Evolutionary conservation across 148 eudicot species (phyloP), one percentile per base, ranked within the genome.

Genomic region (Cornus florida): DNA sequence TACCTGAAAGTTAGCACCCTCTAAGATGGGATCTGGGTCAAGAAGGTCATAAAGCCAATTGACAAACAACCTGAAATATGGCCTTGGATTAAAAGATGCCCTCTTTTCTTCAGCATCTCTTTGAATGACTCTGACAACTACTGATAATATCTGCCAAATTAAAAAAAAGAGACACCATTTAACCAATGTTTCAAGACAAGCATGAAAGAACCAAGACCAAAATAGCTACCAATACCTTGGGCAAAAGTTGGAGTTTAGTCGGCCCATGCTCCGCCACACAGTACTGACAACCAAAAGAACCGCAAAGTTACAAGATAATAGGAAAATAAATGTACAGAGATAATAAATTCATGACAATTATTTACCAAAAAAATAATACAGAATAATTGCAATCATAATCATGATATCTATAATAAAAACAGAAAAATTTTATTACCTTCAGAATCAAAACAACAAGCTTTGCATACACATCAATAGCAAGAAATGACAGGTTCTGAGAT

Each of bases 1-100:
- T 83, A 93, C 97, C 97, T 91, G 97, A 75, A 93, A 80, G 79
- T 90, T 91, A 64, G 89, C 87, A 83, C 95, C 97, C 70, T 93
- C 97, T 53, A 84, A 84, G 60, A 84, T 85, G 33, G 95, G 84
- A 10, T 93, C 97, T 73, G 90, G 73, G 20, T 91, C 82, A 84
- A 89, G 80, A 68, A 92, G 79, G 83, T 93, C 94, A 22, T 82
- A 76, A 70, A 92, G 62, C 95, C 92, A 90, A 79, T 93, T 88
- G 10, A 91, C 83, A 78, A 93, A 93, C 81, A 93, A 79, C 88
- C 97, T 91, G 79, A 89, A 93, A 78, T 90, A 93, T 60, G 97
- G 97, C 84, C 97, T 90, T 22, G 95, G 93, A 80, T 89, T 90
- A 67, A 93, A 93, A 10, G 86, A 83, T 24, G 82, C 66, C 83